A percentile compares a stretch with the other conserved stretches of the same genome.
These are phyloP conservation scores for Exophiala mesophila DNA, from an alignment of 2,329 filamentous ascomycete genomes.

Conservation along the genomic window DNA sequence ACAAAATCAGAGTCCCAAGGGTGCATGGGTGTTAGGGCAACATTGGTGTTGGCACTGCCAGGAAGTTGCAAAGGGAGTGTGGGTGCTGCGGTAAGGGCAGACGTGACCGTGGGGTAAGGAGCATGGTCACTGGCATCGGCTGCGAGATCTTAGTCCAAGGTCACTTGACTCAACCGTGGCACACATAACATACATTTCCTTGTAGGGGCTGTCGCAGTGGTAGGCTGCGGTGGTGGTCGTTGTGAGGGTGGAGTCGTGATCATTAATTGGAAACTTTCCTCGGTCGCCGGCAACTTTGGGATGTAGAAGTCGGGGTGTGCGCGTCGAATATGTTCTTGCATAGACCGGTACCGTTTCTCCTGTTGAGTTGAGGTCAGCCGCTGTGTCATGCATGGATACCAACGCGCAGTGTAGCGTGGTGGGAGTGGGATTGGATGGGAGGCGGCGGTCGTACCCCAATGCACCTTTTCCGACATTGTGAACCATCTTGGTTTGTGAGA, in stretches of 20 bases:
- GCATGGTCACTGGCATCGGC: conserved; percentile 60
- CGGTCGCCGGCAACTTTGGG: conserved; percentile 92
- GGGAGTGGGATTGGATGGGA: conserved; percentile 19
- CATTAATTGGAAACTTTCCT: conserved; percentile 97
- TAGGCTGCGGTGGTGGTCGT: conserved; percentile 50
- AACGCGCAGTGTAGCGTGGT: too few species aligned
- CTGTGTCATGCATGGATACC: too few species aligned
- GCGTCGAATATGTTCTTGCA: conserved; percentile 98
- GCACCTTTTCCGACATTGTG: conserved; percentile 94
- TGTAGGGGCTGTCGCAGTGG: conserved; percentile 18
- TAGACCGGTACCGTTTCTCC: conserved; percentile 95
- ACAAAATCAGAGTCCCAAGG: conserved; percentile 77
- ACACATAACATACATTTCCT: conserved; percentile 27
- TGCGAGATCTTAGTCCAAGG: conserved; percentile 28
- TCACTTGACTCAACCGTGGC: conserved; percentile 26
- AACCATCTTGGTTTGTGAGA: conserved; percentile 91
- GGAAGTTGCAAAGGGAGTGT: conserved; percentile 63
- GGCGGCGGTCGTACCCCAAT: conserved; percentile 90
- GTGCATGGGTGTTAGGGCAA: conserved; percentile 79
- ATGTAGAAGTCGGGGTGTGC: conserved; percentile 97
- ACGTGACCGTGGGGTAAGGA: conserved; percentile 63
- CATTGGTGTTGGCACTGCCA: conserved; percentile 72
- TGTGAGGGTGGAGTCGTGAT: conserved; percentile 82
- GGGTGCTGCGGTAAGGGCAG: conserved; percentile 64
- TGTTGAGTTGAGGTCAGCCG: conserved; percentile 41